Base-by-base conservation (phyloP, 2,329 filamentous ascomycete species). In the Rutstroemia sp. region DNA sequence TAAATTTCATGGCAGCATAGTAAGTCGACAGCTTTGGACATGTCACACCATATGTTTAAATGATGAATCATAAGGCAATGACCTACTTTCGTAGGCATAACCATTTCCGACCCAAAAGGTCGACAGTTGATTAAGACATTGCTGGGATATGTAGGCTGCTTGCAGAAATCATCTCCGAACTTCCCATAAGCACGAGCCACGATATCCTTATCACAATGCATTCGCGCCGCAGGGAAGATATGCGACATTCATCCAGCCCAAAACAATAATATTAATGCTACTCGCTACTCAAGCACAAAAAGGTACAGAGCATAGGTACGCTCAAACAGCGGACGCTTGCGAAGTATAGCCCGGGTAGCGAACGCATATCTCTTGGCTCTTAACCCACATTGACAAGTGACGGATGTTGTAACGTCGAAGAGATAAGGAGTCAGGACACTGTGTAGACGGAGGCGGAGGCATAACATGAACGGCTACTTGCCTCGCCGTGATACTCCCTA, bases 121-220 rank as follows among this genome's bases (percentile, higher is more conserved):
- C 30, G 9, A 34, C 30, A 12, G 30, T 34, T 12, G 30, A 34
- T 14, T 10, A 12, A 34, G 30, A 10, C 30, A 21, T 46, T 21
- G 8, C 47, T 30, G 38, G 46, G 47, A 38, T 55, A 42, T 9
- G n/a, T 42, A 46, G 39, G 38, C 46, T 42, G 39, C 53, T 44
- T 55, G 53, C 53, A 55, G 53, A 55, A 54, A 51, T 56, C 54
- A 56, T 52, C 12, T 56, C 54, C 54, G 54, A 47, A 46, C 30
- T 56, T 52, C 23, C 49, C 41, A 56, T 52, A 52, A 49, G 49
- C 48, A 46, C 47, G 54, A 55, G 38, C 52, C 46, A 55, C 46
- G 46, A 55, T 50, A 50, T 52, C 30, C 49, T 46, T 46, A 56
- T 52, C 48, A 56, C 48, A 23, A 44, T 27, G 54, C 54, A 52